These are phyloP conservation scores for Picochlorum costavermella DNA, from an alignment of 139 green algal species.

Conservation along the genomic window DNA sequence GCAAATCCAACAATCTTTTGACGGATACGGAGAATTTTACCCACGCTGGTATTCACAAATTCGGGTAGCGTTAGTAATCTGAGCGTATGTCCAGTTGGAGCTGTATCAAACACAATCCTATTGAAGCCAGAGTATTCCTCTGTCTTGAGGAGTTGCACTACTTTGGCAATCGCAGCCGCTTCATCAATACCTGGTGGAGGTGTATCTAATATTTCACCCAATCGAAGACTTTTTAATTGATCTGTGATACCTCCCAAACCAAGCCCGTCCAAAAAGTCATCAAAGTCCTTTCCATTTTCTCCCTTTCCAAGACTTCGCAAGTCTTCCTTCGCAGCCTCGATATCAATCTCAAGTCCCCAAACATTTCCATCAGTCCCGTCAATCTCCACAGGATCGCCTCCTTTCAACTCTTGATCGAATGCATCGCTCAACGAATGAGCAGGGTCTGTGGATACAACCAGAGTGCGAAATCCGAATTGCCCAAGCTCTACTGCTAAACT, in stretches of 20 bases:
- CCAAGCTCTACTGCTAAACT: slow-evolving; percentile 69
- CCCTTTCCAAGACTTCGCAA: slow-evolving; percentile 34
- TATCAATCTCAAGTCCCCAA: slow-evolving; percentile 80
- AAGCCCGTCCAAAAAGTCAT: slow-evolving; percentile 68
- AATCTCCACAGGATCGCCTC: slow-evolving; percentile 75
- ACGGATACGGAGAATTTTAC: slow-evolving; percentile 65
- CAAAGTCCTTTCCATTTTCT: slow-evolving; percentile 41
- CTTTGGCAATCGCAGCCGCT: slow-evolving; percentile 88
- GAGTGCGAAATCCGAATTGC: slow-evolving; percentile 57
- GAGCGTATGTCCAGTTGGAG: slow-evolving; percentile 95
- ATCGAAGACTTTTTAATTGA: slow-evolving; percentile 67
- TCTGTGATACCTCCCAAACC: slow-evolving; percentile 66
- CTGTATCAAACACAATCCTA: slow-evolving; percentile 97
- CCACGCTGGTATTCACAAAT: slow-evolving; percentile 85
- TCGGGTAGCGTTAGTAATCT: slow-evolving; percentile 91
- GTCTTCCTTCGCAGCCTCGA: slow-evolving; percentile 62
- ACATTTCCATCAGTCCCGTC: slow-evolving; percentile 66
- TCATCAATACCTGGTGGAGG: slow-evolving; percentile 92
- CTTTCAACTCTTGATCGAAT: slow-evolving; percentile 86
- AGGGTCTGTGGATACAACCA: slow-evolving; percentile 96
- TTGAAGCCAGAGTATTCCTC: slow-evolving; percentile 79
- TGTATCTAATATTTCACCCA: slow-evolving; percentile 92
- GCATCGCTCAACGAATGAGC: slow-evolving; percentile 94
- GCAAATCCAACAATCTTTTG: slow-evolving; percentile 65
- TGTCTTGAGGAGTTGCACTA: slow-evolving; percentile 61